A percentile compares a stretch with the other conserved stretches of the same genome.
These are phyloP conservation scores for Trametes punicea DNA, from an alignment of 768 basidiomycete genomes.

Conservation along the genomic window DNA sequence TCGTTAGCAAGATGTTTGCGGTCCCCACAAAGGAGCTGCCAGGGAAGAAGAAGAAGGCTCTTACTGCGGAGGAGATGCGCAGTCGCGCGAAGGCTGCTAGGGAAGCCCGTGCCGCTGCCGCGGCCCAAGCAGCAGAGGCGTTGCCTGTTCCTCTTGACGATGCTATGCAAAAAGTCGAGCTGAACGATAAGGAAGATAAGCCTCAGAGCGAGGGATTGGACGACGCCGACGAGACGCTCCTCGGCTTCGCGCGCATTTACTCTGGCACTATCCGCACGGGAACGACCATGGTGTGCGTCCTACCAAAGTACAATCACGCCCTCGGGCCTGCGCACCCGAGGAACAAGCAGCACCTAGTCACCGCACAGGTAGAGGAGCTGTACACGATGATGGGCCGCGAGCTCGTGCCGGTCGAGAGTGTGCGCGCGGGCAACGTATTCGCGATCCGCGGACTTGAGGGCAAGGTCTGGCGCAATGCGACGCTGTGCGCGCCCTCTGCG, in stretches of 20 bases:
- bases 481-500: constrained; percentile 69
- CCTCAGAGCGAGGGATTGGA: constrained; percentile 17
- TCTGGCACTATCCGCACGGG: constrained; percentile 77
- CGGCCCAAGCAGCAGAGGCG: neutral
- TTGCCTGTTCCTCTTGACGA: constrained; percentile 16
- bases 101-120: constrained; percentile 31
- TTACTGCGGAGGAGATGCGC: constrained; percentile 85
- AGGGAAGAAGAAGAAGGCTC: constrained; percentile 71
- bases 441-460: constrained; percentile 89
- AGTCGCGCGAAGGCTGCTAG: constrained; percentile 55
- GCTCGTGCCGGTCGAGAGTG: constrained; percentile 76
- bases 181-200: constrained; percentile 17
- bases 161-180: constrained; percentile 22
- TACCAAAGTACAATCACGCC: constrained; percentile 80
- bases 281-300: constrained; percentile 61
- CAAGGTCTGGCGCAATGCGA: constrained; percentile 87
- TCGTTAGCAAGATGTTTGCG: constrained; percentile 99
- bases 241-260: constrained; percentile 94
- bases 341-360: constrained; percentile 63
- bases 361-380: constrained; percentile 65
- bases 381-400: constrained; percentile 99
- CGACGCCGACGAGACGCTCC: constrained; percentile 57
- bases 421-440: constrained; percentile 92
- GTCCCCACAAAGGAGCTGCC: constrained; percentile 79
- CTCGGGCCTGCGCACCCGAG: constrained; percentile 60